Evolutionary conservation across 1,284 basidiomycete species (phyloP).

Genomic region (Moniliella sp.): DNA sequence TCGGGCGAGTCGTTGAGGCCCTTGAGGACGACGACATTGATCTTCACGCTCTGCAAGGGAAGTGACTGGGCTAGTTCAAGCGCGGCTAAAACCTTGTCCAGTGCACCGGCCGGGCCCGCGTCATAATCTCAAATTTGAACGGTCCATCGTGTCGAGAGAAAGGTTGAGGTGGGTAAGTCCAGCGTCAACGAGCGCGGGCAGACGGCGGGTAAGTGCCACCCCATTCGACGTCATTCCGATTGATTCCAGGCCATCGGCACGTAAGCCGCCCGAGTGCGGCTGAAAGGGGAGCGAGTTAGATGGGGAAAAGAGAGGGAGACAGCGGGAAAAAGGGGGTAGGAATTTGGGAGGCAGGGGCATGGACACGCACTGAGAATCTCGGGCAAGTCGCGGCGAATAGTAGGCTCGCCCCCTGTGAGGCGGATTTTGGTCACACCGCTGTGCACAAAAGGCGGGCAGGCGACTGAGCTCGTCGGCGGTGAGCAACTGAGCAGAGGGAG

Average conservation of each 20-base stretch:
- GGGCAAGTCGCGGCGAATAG: slow-evolving; percentile 53
- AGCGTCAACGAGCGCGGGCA: slow-evolving; percentile 47
- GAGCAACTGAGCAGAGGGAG: slow-evolving; percentile 48
- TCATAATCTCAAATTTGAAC: slow-evolving; percentile 67
- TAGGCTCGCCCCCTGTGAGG: slow-evolving; percentile 69
- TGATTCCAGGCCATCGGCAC: slow-evolving; percentile 44
- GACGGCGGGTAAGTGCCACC: slow-evolving; percentile 49
- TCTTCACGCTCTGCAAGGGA: slow-evolving; percentile 44
- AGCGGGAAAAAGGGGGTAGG: no score
- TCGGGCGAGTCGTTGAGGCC: slow-evolving; percentile 48
- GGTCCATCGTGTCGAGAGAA: slow-evolving; percentile 57
- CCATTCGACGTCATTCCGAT: slow-evolving; percentile 74
- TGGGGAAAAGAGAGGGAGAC: neutral
- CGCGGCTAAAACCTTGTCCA: slow-evolving; percentile 50
- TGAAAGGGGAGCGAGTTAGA: neutral
- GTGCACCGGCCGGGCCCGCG: slow-evolving; percentile 43
- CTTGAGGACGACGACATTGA: slow-evolving; percentile 62
- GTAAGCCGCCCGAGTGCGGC: slow-evolving; percentile 7
- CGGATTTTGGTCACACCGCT: slow-evolving; percentile 65
- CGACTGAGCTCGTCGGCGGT: slow-evolving; percentile 51
- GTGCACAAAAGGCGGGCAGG: slow-evolving; percentile 53
- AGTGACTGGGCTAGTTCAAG: slow-evolving; percentile 45
- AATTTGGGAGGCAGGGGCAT: no score
- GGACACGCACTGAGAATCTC: slow-evolving; percentile 46
- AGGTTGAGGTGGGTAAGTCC: slow-evolving; percentile 60